Conservation (phyloP, 495 filamentous ascomycete genomes). For the Aspergillus indologenus region DNA sequence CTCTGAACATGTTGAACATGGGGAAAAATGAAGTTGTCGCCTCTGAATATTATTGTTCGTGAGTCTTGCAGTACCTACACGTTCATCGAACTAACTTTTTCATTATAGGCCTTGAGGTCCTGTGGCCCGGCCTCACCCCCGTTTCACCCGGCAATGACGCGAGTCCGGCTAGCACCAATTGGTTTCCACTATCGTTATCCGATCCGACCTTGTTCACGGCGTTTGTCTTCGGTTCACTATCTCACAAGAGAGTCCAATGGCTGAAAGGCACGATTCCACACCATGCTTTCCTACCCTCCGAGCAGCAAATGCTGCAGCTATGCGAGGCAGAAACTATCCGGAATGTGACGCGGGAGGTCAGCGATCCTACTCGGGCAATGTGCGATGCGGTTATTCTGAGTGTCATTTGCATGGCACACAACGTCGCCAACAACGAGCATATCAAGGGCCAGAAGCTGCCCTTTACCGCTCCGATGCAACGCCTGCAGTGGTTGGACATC, state of each 20-base stretch:
- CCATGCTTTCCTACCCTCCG: slow-evolving; percentile 21
- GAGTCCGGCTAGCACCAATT: slow-evolving; percentile 17
- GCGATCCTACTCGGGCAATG: slow-evolving; percentile 28
- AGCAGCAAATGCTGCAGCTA: slow-evolving; percentile 29
- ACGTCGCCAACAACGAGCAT: slow-evolving; percentile 24
- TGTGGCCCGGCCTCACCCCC: slow-evolving; percentile 40
- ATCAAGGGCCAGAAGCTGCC: slow-evolving; percentile 20
- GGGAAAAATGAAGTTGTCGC: not conserved
- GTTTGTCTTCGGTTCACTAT: slow-evolving; percentile 39
- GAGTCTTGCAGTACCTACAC: not conserved
- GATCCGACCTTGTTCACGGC: slow-evolving; percentile 39
- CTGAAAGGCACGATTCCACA: slow-evolving; percentile 27
- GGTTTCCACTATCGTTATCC: slow-evolving; percentile 35
- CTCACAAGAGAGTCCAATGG: slow-evolving; percentile 40
- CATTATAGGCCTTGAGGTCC: slow-evolving; percentile 22
- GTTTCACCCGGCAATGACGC: slow-evolving; percentile 6
- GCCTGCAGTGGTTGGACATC: slow-evolving; percentile 43
- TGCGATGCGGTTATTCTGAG: slow-evolving; percentile 39
- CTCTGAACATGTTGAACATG: slow-evolving; percentile 16
- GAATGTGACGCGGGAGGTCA: slow-evolving; percentile 35
- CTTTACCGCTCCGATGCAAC: slow-evolving; percentile 37
- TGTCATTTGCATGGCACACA: slow-evolving; percentile 44
- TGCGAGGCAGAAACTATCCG: slow-evolving; percentile 39
- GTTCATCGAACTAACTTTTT: slow-evolving; percentile 2
- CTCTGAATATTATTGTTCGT: slow-evolving; percentile 17